Percentiles rank a stretch among this genome's conserved stretches.
Evolutionary conservation across 2,329 filamentous ascomycete species (phyloP).

Genomic region (Cyphellophora attinorum): DNA sequence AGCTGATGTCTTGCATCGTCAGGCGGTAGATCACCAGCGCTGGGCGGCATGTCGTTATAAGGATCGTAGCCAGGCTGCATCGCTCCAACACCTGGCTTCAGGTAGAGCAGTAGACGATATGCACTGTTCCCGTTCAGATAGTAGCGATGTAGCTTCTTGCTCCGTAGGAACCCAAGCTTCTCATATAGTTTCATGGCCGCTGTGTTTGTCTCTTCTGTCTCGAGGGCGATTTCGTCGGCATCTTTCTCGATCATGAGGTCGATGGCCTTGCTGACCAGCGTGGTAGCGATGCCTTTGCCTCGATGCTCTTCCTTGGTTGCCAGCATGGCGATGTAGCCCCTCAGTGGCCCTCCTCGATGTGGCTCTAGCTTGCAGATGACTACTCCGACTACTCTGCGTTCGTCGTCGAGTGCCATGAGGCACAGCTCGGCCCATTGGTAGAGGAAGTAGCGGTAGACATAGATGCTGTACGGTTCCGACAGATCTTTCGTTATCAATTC

Average conservation of each 20-base stretch:
- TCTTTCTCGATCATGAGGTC: constrained; percentile 76
- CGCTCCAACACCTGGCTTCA: constrained; percentile 52
- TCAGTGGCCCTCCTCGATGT: constrained; percentile 74
- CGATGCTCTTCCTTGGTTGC: constrained; percentile 75
- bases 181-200: constrained; percentile 91
- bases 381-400: constrained; percentile 68
- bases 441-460: constrained; percentile 96
- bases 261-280: constrained; percentile 79
- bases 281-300: constrained; percentile 78
- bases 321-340: constrained; percentile 97
- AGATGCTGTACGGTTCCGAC: constrained; percentile 97
- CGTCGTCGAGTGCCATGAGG: constrained; percentile 63
- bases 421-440: constrained; percentile 98
- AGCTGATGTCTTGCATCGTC: constrained; percentile 7
- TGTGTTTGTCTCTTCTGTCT: constrained; percentile 89
- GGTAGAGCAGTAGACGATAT: constrained; percentile 73
- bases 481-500: constrained; percentile 91
- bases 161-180: constrained; percentile 78
- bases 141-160: constrained; percentile 87
- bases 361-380: constrained; percentile 91
- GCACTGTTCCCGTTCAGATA: constrained; percentile 95
- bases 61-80: constrained; percentile 29
- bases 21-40: constrained; percentile 14
- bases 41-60: constrained; percentile 12
- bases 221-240: constrained; percentile 89